phyloP scores from a whole-genome alignment of 768 basidiomycete genomes.

The Tricholoma terreum region DNA sequence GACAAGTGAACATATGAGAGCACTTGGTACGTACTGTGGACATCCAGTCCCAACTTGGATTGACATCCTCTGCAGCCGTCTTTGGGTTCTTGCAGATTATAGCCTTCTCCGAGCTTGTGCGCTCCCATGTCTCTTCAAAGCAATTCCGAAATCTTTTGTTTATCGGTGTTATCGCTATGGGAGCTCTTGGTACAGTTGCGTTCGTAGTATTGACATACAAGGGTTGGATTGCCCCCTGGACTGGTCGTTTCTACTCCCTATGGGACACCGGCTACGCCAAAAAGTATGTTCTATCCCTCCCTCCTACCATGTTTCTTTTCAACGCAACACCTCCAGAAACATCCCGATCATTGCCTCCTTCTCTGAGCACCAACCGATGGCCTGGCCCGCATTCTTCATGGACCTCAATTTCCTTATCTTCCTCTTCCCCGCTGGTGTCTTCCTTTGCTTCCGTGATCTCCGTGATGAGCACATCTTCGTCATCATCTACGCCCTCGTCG shows the following conservation, averaged over 20 bases:
- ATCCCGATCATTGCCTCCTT: slow-evolving; percentile 99
- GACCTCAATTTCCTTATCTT: slow-evolving; percentile 96
- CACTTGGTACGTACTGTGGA: slow-evolving; percentile 60
- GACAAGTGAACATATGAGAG: slow-evolving; percentile 98
- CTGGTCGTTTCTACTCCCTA: slow-evolving; percentile 98
- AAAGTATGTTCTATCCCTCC: slow-evolving; percentile 62
- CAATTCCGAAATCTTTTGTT: slow-evolving; percentile 87
- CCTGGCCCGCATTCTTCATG: slow-evolving; percentile 99
- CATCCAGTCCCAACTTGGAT: neutral
- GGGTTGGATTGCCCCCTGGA: slow-evolving; percentile 98
- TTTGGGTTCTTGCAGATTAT: slow-evolving; percentile 97
- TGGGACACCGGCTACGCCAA: slow-evolving; percentile 99
- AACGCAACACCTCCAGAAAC: slow-evolving; percentile 48
- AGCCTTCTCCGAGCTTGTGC: slow-evolving; percentile 86
- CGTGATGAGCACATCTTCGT: slow-evolving; percentile 98
- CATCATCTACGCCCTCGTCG: slow-evolving; percentile 94
- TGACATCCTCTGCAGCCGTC: slow-evolving; percentile 53
- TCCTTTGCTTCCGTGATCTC: slow-evolving; percentile 90
- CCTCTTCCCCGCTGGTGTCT: slow-evolving; percentile 95
- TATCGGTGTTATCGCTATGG: slow-evolving; percentile 62
- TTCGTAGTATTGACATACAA: slow-evolving; percentile 85
- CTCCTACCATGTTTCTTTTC: slow-evolving; percentile 4
- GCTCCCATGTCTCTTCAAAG: slow-evolving; percentile 85
- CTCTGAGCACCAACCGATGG: slow-evolving; percentile 98
- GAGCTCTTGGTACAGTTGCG: slow-evolving; percentile 66